These are phyloP conservation scores for Hymenoscyphus fructigenus DNA, from an alignment of 2,329 filamentous ascomycete species.

Conservation along the genomic window DNA sequence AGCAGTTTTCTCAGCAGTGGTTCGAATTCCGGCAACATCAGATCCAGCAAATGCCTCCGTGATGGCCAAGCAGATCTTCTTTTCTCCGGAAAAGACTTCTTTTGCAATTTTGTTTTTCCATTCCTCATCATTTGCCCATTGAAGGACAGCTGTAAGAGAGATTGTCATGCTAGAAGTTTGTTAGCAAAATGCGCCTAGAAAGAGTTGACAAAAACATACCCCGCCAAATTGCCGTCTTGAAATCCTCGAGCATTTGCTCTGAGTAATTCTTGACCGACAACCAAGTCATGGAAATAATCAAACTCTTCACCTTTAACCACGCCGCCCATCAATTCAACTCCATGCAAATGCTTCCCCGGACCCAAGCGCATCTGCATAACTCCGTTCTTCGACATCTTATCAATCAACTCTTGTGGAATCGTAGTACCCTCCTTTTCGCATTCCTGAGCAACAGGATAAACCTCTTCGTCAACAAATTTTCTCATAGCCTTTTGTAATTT, in stretches of 20 bases:
- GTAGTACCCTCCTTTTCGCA: conserved; percentile 73
- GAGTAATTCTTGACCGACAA: conserved; percentile 71
- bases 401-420: conserved; percentile 70
- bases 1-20: conserved; percentile 72
- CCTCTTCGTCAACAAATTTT: conserved; percentile 68
- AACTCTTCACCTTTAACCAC: conserved; percentile 76
- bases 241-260: conserved; percentile 75
- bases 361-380: conserved; percentile 81
- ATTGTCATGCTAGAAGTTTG: conserved; percentile 62
- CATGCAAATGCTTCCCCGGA: conserved; percentile 78
- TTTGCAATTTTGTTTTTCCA: conserved; percentile 66
- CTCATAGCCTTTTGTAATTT: conserved; percentile 68
- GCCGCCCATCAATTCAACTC: conserved; percentile 65
- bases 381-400: conserved; percentile 72
- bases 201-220: conserved; percentile 36
- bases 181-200: not conserved
- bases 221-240: conserved; percentile 83
- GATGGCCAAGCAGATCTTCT: conserved; percentile 86
- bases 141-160: conserved; percentile 73
- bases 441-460: conserved; percentile 72
- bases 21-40: conserved; percentile 77
- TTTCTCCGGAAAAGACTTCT: conserved; percentile 75
- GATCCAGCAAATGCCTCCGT: conserved; percentile 86
- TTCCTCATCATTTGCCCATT: conserved; percentile 69
- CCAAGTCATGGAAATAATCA: conserved; percentile 83